Evolutionary conservation across 2,329 filamentous ascomycete species (phyloP).

Genomic region (Pseudovirgaria hyperparasitica): DNA sequence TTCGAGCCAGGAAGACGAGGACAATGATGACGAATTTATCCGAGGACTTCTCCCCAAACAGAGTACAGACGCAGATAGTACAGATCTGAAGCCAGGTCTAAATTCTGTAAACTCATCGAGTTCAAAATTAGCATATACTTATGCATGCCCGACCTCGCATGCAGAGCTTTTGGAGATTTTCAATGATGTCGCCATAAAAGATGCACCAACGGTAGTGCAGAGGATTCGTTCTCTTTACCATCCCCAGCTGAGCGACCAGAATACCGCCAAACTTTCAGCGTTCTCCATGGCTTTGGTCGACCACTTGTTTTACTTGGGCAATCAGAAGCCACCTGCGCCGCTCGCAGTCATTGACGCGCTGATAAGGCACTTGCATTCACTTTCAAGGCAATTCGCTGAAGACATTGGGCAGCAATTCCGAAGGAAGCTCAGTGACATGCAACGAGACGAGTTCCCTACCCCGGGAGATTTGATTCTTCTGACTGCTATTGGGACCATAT

Average conservation of each 20-base stretch:
- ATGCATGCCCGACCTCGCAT: slow-evolving; percentile 69
- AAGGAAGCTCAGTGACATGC: slow-evolving; percentile 48
- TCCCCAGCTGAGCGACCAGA: slow-evolving; percentile 68
- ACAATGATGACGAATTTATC: slow-evolving; percentile 36
- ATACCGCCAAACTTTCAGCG: slow-evolving; percentile 68
- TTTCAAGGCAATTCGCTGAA: slow-evolving; percentile 73
- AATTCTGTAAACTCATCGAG: slow-evolving; percentile 31
- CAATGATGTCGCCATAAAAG: slow-evolving; percentile 46
- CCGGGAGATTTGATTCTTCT: slow-evolving; percentile 73
- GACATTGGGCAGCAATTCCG: slow-evolving; percentile 70
- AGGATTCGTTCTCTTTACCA: slow-evolving; percentile 88
- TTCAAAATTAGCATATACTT: slow-evolving; percentile 63
- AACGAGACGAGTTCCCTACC: slow-evolving; percentile 39
- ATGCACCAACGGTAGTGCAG: slow-evolving; percentile 69
- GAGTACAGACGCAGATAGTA: slow-evolving; percentile 13
- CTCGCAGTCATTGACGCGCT: slow-evolving; percentile 65
- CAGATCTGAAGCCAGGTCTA: slow-evolving; percentile 19
- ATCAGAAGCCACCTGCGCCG: slow-evolving; percentile 38
- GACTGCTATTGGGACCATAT: slow-evolving; percentile 71
- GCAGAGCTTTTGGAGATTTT: slow-evolving; percentile 58
- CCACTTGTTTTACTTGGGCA: slow-evolving; percentile 47
- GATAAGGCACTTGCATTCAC: slow-evolving; percentile 81
- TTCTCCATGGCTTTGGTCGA: slow-evolving; percentile 57
- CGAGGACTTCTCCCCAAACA: slow-evolving; percentile 26
- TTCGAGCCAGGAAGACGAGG: slow-evolving; percentile 22